Evolutionary conservation across 805 yeast genomes (phyloP), one percentile per base, ranked within the genome.

Genomic region (Myxozyma monticola): DNA sequence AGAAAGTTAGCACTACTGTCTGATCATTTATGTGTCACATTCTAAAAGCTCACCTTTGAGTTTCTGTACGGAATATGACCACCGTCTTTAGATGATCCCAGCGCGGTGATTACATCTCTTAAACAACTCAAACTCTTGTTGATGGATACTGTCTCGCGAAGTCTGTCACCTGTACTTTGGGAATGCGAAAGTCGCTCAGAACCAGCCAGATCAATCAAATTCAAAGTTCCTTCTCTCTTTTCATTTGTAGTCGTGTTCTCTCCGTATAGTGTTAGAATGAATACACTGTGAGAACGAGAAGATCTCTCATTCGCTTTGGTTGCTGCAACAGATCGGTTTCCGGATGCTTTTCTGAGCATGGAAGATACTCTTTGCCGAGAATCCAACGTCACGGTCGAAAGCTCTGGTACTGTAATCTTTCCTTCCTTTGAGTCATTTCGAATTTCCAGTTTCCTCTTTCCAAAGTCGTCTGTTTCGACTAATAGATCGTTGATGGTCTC

Each of bases 191-290:
- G 72, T 49, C 98, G 74, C 70, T 91, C 99, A 0, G 96, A 88
- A 1, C 99, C 99, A 0, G 99, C 99, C 48, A 91, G 72, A 68
- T 91, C 99, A 42, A 93, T 81, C 47, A 91, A 70, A 62, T 91
- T 90, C 49, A 91, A 71, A 1, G 78, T 75, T 9, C 96, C 93
- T 14, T 69, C 61, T 1, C 76, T 66, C 1, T 56, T 51, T 25
- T 78, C 78, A 0, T 79, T 78, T 0, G 84, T 79, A 8, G 62
- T 60, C 1, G 56, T 17, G 61, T 86, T 80, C 2, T 41, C 45
- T 0, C 96, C 95, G 1, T 64, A 49, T 12, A 91, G 69, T 15
- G 74, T 69, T 2, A 93, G 71, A 9, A 79, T 81, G 60, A 87
- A 89, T 0, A 91, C 83, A 3, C 87, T 83, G 66, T 91, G 99